Conservation (phyloP, 495 filamentous ascomycete species). For the Recurvomyces mirabilis region DNA sequence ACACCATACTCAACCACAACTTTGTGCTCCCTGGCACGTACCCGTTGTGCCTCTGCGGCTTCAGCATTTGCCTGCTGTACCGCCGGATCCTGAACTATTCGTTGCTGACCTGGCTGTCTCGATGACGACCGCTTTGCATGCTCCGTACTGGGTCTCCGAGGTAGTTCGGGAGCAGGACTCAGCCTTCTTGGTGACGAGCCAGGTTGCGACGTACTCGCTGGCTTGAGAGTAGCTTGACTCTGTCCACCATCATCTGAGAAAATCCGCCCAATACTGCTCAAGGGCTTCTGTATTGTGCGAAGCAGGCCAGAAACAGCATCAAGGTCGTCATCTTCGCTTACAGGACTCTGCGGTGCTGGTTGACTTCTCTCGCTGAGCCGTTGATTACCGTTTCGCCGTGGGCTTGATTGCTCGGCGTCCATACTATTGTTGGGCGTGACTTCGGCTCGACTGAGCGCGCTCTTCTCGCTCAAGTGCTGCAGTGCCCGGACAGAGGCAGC, state of each 20-base stretch:
- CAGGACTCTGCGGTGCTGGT: conserved; percentile 1
- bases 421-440: conserved; percentile 43
- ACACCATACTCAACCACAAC: conserved; percentile 65
- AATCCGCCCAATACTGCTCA: conserved; percentile 92
- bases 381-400: conserved; percentile 33
- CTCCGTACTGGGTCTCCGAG: conserved; percentile 33
- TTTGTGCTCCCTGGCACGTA: conserved; percentile 74
- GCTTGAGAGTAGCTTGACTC: conserved; percentile 30
- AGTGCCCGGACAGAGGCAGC: conserved; percentile 16
- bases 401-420: conserved; percentile 43
- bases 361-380: conserved; percentile 33
- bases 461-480: conserved; percentile 47
- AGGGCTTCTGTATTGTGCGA: conserved; percentile 79
- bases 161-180: conserved; percentile 41
- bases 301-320: conserved; percentile 78
- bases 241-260: conserved; percentile 54
- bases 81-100: conserved; percentile 87
- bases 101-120: conserved; percentile 36
- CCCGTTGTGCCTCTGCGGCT: conserved; percentile 72
- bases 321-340: conserved; percentile 52
- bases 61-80: conserved; percentile 89
- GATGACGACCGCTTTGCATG: too few species aligned
- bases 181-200: conserved; percentile 44
- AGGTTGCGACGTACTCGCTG: conserved; percentile 48
- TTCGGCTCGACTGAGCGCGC: conserved; percentile 41